Conservation (phyloP, 495 filamentous ascomycete genomes). For the Physcia stellaris region DNA sequence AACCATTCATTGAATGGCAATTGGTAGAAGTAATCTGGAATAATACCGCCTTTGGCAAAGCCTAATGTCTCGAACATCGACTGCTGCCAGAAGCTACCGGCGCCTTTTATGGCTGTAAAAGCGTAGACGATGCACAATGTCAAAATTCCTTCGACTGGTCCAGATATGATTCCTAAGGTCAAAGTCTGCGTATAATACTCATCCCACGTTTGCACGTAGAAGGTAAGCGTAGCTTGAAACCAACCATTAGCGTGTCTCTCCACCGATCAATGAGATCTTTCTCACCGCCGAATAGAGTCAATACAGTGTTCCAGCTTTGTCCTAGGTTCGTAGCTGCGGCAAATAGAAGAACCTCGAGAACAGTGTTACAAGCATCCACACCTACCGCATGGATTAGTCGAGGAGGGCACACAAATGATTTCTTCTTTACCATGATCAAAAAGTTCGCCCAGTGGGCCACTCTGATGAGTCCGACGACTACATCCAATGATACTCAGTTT, state of each 20-base stretch:
- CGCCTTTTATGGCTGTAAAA: slow-evolving; percentile 72
- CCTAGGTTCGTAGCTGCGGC: slow-evolving; percentile 83
- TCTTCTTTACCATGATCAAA: slow-evolving; percentile 72
- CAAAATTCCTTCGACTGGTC: slow-evolving; percentile 88
- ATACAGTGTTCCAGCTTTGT: slow-evolving; percentile 78
- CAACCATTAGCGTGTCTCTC: background rate
- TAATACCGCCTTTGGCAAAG: slow-evolving; percentile 43
- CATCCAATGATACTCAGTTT: slow-evolving; percentile 14
- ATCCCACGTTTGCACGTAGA: slow-evolving; percentile 98
- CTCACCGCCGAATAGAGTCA: slow-evolving; percentile 72
- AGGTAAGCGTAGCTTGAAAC: slow-evolving; percentile 57
- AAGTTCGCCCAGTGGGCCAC: slow-evolving; percentile 85
- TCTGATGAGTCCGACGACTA: slow-evolving; percentile 78
- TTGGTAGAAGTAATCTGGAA: slow-evolving; percentile 58
- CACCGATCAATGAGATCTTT: background rate
- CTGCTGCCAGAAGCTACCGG: slow-evolving; percentile 85
- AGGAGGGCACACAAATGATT: slow-evolving; percentile 1
- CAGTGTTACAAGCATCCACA: slow-evolving; percentile 91
- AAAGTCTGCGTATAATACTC: slow-evolving; percentile 97
- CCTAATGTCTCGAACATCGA: slow-evolving; percentile 62
- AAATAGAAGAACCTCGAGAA: slow-evolving; percentile 86
- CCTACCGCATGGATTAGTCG: slow-evolving; percentile 26
- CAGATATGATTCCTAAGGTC: slow-evolving; percentile 82
- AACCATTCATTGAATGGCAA: slow-evolving; percentile 85
- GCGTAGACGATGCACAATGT: slow-evolving; percentile 71